Percentiles rank a stretch among this genome's conserved stretches.
Conservation (phyloP, 371 early-diverging fungal species). For the Capillidium rhysosporum region DNA sequence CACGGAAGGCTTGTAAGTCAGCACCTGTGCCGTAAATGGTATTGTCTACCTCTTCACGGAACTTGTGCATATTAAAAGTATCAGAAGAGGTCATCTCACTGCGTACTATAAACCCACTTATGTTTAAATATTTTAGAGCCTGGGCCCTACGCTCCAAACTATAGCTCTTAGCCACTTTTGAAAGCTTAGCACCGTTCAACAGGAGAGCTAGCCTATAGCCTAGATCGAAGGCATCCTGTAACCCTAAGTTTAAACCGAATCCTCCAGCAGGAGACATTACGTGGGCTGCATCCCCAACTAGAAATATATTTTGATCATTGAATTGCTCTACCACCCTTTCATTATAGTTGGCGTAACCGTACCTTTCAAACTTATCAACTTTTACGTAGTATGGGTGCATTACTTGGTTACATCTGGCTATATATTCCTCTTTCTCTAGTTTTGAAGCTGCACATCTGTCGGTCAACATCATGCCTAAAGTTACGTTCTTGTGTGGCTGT, state of each 20-base stretch:
- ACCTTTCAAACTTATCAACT: conserved; percentile 9
- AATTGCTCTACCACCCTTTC: neutral
- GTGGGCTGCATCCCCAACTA: conserved; percentile 22
- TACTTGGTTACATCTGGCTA: conserved; percentile 8
- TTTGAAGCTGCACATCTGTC: conserved; percentile 7
- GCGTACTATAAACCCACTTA: no score
- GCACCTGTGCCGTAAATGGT: no score
- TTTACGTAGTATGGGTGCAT: conserved; percentile 7
- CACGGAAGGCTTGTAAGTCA: no score
- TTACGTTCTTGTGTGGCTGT: neutral
- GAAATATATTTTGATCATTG: conserved; percentile 8
- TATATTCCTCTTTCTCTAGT: conserved; percentile 6
- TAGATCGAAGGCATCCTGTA: conserved; percentile 21
- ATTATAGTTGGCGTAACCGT: conserved; percentile 11
- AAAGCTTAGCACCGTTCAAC: neutral
- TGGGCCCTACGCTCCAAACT: no score
- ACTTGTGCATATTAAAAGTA: no score
- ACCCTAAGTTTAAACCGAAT: conserved; percentile 21
- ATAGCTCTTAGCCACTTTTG: no score
- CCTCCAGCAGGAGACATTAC: conserved; percentile 19
- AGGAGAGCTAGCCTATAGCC: conserved; percentile 20
- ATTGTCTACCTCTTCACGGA: no score
- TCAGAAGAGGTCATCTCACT: no score
- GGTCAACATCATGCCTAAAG: neutral
- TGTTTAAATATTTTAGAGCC: no score